Evolutionary conservation across 495 filamentous ascomycete species (phyloP), one percentile per base, ranked within the genome.

Genomic region (Penicillium cataractarum): DNA sequence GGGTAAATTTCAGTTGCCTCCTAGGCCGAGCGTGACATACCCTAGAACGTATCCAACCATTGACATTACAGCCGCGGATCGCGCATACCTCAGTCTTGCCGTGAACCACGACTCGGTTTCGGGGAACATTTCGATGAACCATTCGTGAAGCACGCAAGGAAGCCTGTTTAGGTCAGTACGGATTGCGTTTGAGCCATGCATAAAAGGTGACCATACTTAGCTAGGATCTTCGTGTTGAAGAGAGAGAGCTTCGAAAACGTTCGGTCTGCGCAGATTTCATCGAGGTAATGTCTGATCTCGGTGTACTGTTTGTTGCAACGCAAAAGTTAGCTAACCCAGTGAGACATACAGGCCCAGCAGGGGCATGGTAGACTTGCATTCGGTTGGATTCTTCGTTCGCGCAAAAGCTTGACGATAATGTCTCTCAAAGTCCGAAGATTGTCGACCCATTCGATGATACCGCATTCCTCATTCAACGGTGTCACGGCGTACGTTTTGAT

Each of bases 371-470:
- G n/a, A 55, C 77, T 65, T 65, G 82, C 83, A 65, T 74, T 89
- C 74, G 69, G 86, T 69, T 57, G 35, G 55, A 94, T 82, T 24
- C 86, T 85, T 58, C 87, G 89, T 64, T 90, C 82, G 63, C 87
- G 87, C 68, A 97, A 92, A 53, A 89, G 80, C 56, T 80, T 84
- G 53, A 96, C 81, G 49, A 99, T 79, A 71, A 98, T 96, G 63
- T 99, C 95, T 56, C 95, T 91, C 58, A 98, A 81, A 19, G 95
- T 93, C 64, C 92, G 93, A 59, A 98, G 87, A 31, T 94, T 93
- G 65, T 97, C 92, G n/a, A 99, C 92, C 95, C 95, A 99, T 77
- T 99, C 93, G 65, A 99, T 97, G 53, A 96, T 86, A 61, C 95
- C 95, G 68, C 95, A 98, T 76, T 98, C 95, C 75, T 99, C 95